A percentile compares a stretch with the other conserved stretches of the same genome.
Conservation (phyloP, 805 yeast genomes). For the Maudiozyma bulderi region DNA sequence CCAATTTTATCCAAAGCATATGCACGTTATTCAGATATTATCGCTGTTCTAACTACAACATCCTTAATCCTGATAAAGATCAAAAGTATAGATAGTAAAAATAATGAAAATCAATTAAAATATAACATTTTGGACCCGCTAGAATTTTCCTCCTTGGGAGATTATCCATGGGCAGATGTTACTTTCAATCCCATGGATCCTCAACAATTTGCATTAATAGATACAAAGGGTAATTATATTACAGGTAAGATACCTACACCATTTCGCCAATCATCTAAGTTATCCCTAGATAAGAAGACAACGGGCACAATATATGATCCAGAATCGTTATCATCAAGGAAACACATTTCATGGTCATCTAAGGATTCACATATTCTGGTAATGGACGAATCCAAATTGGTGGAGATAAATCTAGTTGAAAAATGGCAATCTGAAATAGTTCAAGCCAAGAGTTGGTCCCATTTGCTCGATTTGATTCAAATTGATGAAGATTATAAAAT, state of each 20-base stretch:
- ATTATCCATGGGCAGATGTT: constrained; percentile 37
- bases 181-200: constrained; percentile 36
- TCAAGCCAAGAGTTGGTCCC: constrained; percentile 46
- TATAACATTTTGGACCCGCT: constrained; percentile 19
- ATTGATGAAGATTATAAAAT: constrained; percentile 34
- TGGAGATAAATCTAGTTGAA: constrained; percentile 25
- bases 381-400: constrained; percentile 37
- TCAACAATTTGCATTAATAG: constrained; percentile 36
- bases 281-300: constrained; percentile 7
- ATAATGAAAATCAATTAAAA: constrained; percentile 6
- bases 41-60: constrained; percentile 33
- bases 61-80: constrained; percentile 30
- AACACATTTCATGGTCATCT: constrained; percentile 39
- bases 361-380: constrained; percentile 25
- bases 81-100: constrained; percentile 7
- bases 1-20: constrained; percentile 18
- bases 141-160: constrained; percentile 18
- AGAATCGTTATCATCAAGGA: constrained; percentile 48
- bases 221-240: constrained; percentile 45
- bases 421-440: constrained; percentile 31
- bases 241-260: constrained; percentile 27
- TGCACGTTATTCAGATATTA: constrained; percentile 19
- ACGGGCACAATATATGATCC: constrained; percentile 33
- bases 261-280: constrained; percentile 5
- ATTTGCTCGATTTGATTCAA: constrained; percentile 36